Conservation (phyloP, 2,329 filamentous ascomycete species). For the Fusarium sp. region DNA sequence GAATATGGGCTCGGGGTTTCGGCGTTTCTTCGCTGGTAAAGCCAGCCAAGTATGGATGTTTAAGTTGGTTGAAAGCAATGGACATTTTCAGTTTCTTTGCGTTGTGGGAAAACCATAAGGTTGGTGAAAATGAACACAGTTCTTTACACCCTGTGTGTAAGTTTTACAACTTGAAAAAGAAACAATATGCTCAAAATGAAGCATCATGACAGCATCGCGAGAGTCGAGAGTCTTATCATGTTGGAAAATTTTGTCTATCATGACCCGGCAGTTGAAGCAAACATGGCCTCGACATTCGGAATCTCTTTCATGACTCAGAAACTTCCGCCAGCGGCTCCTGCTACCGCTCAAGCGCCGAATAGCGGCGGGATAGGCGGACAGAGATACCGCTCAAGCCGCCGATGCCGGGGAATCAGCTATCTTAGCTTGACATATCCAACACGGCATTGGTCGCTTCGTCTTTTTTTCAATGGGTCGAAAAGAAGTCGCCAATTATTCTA, state of each 20-base stretch:
- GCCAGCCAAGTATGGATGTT: not conserved
- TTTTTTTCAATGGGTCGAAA: constrained; percentile 22
- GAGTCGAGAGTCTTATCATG: not conserved
- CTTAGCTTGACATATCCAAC: constrained; percentile 4
- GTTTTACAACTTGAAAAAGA: not conserved
- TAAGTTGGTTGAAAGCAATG: not conserved
- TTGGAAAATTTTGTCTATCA: not conserved
- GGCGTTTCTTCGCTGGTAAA: not conserved
- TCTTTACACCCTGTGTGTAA: too few relatives aligned
- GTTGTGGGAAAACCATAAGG: not conserved
- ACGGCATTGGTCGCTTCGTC: constrained; percentile 12
- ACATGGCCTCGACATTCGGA: constrained; percentile 2
- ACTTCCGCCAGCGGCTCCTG: constrained; percentile 25
- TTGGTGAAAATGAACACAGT: not conserved
- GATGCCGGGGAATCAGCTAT: constrained; percentile 14
- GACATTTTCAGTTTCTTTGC: not conserved
- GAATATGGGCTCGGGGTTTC: not conserved
- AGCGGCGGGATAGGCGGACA: constrained; percentile 13
- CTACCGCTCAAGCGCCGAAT: constrained; percentile 17
- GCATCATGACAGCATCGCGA: not conserved
- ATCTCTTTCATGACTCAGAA: constrained; percentile 27
- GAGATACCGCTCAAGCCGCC: constrained; percentile 4
- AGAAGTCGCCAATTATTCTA: constrained; percentile 21
- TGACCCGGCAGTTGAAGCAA: not conserved
- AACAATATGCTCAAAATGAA: not conserved